These are phyloP conservation scores for Fusarium phyllophilum DNA, from an alignment of 2,329 filamentous ascomycete genomes.

Conservation along the genomic window DNA sequence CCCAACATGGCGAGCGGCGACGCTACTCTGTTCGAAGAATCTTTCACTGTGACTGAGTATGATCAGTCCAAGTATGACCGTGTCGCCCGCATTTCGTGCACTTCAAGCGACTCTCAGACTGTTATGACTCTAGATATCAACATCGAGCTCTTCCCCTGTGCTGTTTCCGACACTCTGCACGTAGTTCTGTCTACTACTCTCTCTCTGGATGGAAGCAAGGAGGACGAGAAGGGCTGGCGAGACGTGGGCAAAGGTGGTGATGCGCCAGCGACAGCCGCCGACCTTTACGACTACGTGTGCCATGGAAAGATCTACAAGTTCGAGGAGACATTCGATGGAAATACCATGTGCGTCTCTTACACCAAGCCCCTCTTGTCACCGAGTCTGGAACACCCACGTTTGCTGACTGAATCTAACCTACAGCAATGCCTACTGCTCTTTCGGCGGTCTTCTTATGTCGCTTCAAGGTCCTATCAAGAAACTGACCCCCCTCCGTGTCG, in stretches of 20 bases:
- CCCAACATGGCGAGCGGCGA: conserved; percentile 66
- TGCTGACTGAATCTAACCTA: conserved; percentile 27
- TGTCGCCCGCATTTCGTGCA: conserved; percentile 84
- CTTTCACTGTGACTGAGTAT: conserved; percentile 82
- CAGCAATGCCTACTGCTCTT: conserved; percentile 94
- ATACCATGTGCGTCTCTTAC: conserved; percentile 73
- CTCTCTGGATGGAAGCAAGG: conserved; percentile 84
- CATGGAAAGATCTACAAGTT: conserved; percentile 91
- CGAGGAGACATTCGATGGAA: conserved; percentile 80
- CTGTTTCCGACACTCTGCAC: conserved; percentile 78
- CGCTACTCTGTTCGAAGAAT: conserved; percentile 92
- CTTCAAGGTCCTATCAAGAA: conserved; percentile 96
- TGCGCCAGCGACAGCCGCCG: conserved; percentile 72
- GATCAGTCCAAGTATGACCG: conserved; percentile 95
- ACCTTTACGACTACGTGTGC: conserved; percentile 89
- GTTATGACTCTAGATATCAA: conserved; percentile 92
- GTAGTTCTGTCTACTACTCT: conserved; percentile 87
- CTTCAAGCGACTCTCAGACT: conserved; percentile 77
- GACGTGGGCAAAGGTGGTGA: conserved; percentile 68
- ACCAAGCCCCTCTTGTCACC: background rate
- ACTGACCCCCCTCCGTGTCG: conserved; percentile 88
- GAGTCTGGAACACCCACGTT: background rate
- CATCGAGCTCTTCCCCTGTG: conserved; percentile 86
- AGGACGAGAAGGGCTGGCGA: conserved; percentile 83
- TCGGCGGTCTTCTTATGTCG: conserved; percentile 89